phyloP scores from a whole-genome alignment of 495 filamentous ascomycete genomes.

The Daldinia grandis region DNA sequence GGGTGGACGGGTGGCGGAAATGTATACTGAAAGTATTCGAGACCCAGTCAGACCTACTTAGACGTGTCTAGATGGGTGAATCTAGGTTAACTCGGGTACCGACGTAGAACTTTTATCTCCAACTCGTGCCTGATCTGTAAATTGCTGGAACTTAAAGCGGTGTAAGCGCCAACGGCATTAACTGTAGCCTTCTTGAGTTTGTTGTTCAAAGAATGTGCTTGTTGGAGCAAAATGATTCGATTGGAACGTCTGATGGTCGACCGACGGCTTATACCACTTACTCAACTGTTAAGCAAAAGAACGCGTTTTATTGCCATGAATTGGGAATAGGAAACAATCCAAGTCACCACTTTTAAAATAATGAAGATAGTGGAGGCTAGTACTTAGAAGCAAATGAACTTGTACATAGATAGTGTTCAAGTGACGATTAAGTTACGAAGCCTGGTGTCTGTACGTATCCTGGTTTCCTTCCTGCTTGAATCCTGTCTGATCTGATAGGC shows the following conservation, averaged over 20 bases:
- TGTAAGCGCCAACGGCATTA: not conserved
- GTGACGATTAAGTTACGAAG: constrained; percentile 20
- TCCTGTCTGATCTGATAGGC: constrained; percentile 24
- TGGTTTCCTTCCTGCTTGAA: not conserved
- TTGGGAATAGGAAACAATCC: not conserved
- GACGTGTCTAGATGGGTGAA: not conserved
- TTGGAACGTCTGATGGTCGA: constrained; percentile 34
- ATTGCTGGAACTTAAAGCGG: constrained; percentile 24
- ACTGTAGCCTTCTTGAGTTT: not conserved
- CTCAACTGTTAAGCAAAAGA: constrained; percentile 26
- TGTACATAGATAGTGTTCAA: not conserved
- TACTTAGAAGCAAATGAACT: not conserved
- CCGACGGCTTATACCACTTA: constrained; percentile 16
- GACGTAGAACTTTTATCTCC: constrained; percentile 4
- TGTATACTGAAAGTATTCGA: constrained; percentile 23
- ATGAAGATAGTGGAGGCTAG: constrained; percentile 14
- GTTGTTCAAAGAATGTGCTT: constrained; percentile 12
- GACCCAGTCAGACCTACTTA: constrained; percentile 1
- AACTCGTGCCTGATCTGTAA: constrained; percentile 12
- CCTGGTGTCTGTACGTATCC: not conserved
- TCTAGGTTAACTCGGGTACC: constrained; percentile 15
- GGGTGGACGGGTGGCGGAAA: constrained; percentile 28
- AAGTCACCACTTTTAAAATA: constrained; percentile 13
- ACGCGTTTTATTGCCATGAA: not conserved
- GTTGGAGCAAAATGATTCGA: constrained; percentile 12